Evolutionary conservation across 345 rosid species (phyloP).

Genomic region (Eucalyptus marginata): DNA sequence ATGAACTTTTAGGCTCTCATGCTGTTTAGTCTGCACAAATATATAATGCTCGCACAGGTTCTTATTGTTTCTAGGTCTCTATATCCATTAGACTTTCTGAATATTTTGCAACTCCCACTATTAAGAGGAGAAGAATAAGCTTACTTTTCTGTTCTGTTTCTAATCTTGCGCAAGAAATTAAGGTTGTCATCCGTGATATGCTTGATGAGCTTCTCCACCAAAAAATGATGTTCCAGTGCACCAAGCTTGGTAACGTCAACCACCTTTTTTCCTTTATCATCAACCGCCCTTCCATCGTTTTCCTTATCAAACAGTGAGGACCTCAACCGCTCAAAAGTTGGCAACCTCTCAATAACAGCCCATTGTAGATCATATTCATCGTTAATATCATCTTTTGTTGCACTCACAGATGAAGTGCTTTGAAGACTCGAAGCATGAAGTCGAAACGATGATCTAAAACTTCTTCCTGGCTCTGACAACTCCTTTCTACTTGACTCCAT

Average conservation of each 20-base stretch:
- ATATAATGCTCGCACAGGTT: background rate
- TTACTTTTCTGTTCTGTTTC: slow-evolving; percentile 48
- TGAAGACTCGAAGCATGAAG: slow-evolving; percentile 23
- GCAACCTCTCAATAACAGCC: slow-evolving; percentile 64
- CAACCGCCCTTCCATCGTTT: background rate
- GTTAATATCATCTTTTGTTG: slow-evolving; percentile 9
- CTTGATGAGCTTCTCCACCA: slow-evolving; percentile 56
- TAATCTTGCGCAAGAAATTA: slow-evolving; percentile 30
- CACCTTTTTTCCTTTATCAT: slow-evolving; percentile 14
- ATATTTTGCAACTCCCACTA: background rate
- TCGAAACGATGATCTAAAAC: slow-evolving; percentile 48
- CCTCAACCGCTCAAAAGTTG: slow-evolving; percentile 45
- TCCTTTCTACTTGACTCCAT: slow-evolving; percentile 52
- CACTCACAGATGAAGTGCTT: slow-evolving; percentile 14
- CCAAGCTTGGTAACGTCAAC: slow-evolving; percentile 50
- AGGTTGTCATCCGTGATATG: slow-evolving; percentile 62
- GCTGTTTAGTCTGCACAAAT: background rate
- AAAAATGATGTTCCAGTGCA: slow-evolving; percentile 32
- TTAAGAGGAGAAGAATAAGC: background rate
- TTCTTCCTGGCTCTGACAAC: slow-evolving; percentile 53
- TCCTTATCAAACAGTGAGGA: slow-evolving; percentile 28
- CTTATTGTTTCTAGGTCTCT: background rate
- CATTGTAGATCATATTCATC: slow-evolving; percentile 42
- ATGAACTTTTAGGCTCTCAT: background rate
- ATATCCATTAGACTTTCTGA: background rate